Evolutionary conservation across 1,284 basidiomycete genomes (phyloP).

Genomic region (Peniophora sp.): DNA sequence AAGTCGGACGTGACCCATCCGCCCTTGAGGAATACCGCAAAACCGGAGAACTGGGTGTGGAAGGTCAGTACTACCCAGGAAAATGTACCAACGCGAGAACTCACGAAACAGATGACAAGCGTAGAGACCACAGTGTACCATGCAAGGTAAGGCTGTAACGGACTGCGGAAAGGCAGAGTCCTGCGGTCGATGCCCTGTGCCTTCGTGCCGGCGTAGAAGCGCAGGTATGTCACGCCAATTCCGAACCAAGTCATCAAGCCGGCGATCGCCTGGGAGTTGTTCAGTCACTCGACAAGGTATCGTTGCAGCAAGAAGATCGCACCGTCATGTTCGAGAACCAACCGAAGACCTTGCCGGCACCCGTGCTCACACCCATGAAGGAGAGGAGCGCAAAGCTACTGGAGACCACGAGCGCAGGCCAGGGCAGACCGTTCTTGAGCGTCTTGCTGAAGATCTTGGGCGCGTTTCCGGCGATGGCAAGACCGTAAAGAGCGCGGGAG

Average conservation of each 20-base stretch:
- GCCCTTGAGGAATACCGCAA: conserved; percentile 66
- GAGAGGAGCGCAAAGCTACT: conserved; percentile 66
- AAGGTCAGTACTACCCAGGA: too few species aligned
- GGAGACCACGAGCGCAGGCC: conserved; percentile 64
- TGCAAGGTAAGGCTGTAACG: conserved; percentile 64
- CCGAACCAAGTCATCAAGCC: conserved; percentile 81
- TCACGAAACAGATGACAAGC: conserved; percentile 60
- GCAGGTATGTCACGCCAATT: conserved; percentile 72
- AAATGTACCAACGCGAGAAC: too few species aligned
- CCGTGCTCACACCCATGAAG: conserved; percentile 55
- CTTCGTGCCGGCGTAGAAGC: conserved; percentile 72
- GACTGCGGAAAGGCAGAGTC: conserved; percentile 57
- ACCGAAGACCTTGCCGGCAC: conserved; percentile 40
- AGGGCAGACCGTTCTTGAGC: conserved; percentile 69
- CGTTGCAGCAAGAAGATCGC: too few species aligned
- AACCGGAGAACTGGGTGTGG: conserved; percentile 59
- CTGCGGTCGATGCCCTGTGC: conserved; percentile 65
- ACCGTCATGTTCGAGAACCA: conserved; percentile 70
- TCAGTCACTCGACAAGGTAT: too few species aligned
- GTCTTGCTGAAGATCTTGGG: conserved; percentile 68
- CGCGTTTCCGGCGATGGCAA: conserved; percentile 73
- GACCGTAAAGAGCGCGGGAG: conserved; percentile 76
- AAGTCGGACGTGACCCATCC: conserved; percentile 55
- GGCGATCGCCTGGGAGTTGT: conserved; percentile 59
- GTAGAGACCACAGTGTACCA: conserved; percentile 54